These are phyloP conservation scores for Cornus kousa DNA, from an alignment of 148 eudicot species.

Conservation along the genomic window DNA sequence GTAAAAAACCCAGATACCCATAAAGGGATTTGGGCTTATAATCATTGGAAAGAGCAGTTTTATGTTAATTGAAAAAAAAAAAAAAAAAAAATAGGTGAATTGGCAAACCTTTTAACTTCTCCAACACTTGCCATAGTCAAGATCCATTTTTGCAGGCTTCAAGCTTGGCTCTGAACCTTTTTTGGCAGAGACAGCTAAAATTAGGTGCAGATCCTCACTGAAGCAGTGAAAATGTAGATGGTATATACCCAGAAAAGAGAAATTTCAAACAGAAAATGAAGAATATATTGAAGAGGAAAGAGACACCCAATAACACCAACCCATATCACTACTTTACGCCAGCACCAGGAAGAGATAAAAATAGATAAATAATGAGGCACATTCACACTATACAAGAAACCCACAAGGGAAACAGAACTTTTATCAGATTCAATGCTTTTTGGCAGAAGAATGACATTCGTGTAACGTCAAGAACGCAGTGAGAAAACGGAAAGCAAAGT, in stretches of 20 bases:
- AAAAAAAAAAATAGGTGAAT: constrained; percentile 1
- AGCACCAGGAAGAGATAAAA: neutral
- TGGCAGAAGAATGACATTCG: neutral
- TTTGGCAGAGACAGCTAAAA: neutral
- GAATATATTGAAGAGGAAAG: neutral
- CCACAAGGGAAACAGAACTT: neutral
- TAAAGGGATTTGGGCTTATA: neutral
- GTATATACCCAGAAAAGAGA: neutral
- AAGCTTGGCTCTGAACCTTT: constrained; percentile 9
- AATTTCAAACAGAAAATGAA: neutral
- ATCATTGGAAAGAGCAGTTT: neutral
- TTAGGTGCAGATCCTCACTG: constrained; percentile 18
- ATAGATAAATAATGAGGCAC: neutral
- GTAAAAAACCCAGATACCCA: neutral
- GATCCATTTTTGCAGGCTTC: constrained; percentile 39
- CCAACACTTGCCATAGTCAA: constrained; percentile 38
- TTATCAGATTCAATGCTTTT: neutral
- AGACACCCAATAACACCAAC: neutral
- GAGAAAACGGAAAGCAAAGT: neutral
- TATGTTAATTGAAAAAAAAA: neutral
- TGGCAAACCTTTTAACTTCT: constrained; percentile 40
- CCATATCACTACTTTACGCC: neutral
- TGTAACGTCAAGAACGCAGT: neutral
- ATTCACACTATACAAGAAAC: neutral
- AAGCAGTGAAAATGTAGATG: constrained; percentile 6